These are phyloP conservation scores for Plectranthus barbatus DNA, from an alignment of 257 asterid genomes.

Conservation along the genomic window DNA sequence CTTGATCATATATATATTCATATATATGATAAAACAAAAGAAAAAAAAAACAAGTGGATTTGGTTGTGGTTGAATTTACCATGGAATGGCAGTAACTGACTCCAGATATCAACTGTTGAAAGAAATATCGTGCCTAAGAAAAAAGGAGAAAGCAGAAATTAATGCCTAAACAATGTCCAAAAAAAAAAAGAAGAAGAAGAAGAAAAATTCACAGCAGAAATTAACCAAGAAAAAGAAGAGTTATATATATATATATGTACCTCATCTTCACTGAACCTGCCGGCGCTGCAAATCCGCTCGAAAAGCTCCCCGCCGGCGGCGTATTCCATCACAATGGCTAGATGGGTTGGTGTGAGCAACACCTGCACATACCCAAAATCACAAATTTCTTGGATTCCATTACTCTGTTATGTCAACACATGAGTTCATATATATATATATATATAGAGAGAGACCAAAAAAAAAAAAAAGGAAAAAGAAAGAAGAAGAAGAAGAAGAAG, in stretches of 20 bases:
- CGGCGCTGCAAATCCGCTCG: slow-evolving; percentile 42
- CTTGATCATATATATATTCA: background rate
- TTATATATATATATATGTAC: background rate
- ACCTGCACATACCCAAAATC: slow-evolving; percentile 20
- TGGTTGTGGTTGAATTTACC: slow-evolving; percentile 5
- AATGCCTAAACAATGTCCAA: no score
- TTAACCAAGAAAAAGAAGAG: background rate
- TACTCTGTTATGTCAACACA: background rate
- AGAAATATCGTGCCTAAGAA: slow-evolving; percentile 36
- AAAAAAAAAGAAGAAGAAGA: background rate
- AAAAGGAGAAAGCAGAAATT: no score
- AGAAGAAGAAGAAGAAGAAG: no score
- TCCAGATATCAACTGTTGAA: slow-evolving; percentile 45
- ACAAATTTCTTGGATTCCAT: background rate
- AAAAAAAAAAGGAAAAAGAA: no score
- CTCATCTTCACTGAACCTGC: slow-evolving; percentile 53
- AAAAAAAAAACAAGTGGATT: no score
- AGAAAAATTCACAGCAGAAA: background rate
- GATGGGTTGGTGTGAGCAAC: slow-evolving; percentile 44
- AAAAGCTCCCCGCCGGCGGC: slow-evolving; percentile 48
- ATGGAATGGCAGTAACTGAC: slow-evolving; percentile 48
- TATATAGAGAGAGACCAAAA: no score
- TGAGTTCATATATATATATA: background rate
- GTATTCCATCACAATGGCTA: slow-evolving; percentile 50
- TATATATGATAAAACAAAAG: background rate